phyloP scores from a whole-genome alignment of 2,329 filamentous ascomycete genomes.

The Ophiosphaerella herpotricha region DNA sequence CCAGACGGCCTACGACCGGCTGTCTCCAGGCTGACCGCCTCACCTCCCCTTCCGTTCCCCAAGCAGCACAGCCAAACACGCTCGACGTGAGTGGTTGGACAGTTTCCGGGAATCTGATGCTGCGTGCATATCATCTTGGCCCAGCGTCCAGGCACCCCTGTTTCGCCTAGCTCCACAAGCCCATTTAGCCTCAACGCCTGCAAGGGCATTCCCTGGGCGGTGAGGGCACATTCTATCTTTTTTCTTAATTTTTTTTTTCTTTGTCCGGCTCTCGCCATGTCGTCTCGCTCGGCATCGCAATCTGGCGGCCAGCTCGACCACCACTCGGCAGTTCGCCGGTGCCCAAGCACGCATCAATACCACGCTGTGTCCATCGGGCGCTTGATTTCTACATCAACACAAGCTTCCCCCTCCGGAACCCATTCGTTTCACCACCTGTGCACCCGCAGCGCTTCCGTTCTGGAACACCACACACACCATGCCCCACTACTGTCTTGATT shows the following conservation, averaged over 20 bases:
- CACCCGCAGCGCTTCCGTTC: conserved; percentile 16
- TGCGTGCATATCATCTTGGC: conserved; percentile 39
- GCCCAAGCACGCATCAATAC: conserved; percentile 7
- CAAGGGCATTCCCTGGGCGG: conserved; percentile 33
- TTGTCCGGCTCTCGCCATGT: conserved; percentile 17
- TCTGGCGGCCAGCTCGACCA: background rate
- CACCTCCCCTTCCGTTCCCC: conserved; percentile 13
- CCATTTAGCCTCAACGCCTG: conserved; percentile 38
- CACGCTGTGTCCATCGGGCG: too few relatives aligned
- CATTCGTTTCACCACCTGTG: conserved; percentile 33
- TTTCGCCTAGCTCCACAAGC: conserved; percentile 29
- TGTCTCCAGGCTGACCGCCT: conserved; percentile 39
- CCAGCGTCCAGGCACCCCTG: conserved; percentile 32
- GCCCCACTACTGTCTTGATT: conserved; percentile 30
- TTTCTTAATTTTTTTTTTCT: conserved; percentile 27
- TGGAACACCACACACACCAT: conserved; percentile 40
- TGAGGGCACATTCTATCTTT: conserved; percentile 32
- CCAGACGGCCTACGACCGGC: conserved; percentile 17
- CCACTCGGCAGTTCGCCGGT: conserved; percentile 1
- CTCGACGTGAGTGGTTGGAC: conserved; percentile 19
- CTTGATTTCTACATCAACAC: background rate
- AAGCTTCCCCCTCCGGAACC: conserved; percentile 19
- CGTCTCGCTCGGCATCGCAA: conserved; percentile 19
- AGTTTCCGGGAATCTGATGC: conserved; percentile 36
- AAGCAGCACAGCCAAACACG: conserved; percentile 22